phyloP scores from a whole-genome alignment of 371 early-diverging fungal species.

The Mortierella sp. region DNA sequence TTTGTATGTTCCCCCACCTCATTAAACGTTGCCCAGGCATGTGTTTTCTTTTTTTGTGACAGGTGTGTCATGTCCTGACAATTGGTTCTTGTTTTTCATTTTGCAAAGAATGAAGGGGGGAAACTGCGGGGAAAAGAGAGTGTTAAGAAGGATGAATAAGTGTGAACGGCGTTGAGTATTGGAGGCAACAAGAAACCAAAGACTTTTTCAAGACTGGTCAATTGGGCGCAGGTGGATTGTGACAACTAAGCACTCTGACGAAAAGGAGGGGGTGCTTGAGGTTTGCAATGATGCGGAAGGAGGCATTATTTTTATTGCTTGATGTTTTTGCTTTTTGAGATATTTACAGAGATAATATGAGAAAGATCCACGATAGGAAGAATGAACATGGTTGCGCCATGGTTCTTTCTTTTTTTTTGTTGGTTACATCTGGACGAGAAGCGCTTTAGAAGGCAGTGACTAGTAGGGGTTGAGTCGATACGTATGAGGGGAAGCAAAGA shows the following conservation, averaged over 20 bases:
- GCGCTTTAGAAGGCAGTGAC: not conserved
- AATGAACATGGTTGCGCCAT: not conserved
- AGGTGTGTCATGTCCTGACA: no score
- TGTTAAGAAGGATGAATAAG: no score
- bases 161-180: no score
- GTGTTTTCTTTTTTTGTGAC: not conserved
- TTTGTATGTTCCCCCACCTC: not conserved
- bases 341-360: not conserved
- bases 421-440: not conserved
- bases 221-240: not conserved
- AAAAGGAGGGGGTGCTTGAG: no score
- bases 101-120: not conserved
- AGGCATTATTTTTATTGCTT: not conserved
- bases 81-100: no score
- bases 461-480: not conserved
- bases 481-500: not conserved
- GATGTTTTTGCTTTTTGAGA: not conserved
- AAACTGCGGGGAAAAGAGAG: no score
- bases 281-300: not conserved
- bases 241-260: not conserved
- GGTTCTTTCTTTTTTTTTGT: not conserved
- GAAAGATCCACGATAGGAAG: not conserved
- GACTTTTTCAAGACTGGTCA: no score
- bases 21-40: not conserved
- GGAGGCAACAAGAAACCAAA: no score